phyloP scores from a whole-genome alignment of 192 early-diverging fungal genomes.

The Pilobolus umbonatus region DNA sequence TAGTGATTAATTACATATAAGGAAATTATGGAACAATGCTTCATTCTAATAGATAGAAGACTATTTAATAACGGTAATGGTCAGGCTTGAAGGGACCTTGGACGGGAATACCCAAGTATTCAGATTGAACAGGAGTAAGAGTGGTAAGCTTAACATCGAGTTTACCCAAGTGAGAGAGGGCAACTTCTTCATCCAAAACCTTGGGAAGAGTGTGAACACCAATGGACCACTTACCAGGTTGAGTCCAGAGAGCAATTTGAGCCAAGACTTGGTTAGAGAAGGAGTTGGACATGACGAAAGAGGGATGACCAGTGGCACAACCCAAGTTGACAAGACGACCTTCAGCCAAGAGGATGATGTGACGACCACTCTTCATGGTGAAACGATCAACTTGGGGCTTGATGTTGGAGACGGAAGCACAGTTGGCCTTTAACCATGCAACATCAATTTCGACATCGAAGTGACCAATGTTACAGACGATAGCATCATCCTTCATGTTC shows the following conservation, averaged over 20 bases:
- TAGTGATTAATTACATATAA: no score
- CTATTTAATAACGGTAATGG: constrained; percentile 88
- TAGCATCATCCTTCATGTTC: constrained; percentile 96
- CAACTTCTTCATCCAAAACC: constrained; percentile 99
- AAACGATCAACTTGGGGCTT: constrained; percentile 99
- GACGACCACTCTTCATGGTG: constrained; percentile 83
- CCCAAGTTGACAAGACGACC: constrained; percentile 99
- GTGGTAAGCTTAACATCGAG: constrained; percentile 93
- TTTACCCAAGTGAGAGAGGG: constrained; percentile 89
- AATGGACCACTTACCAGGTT: constrained; percentile 77
- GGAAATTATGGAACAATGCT: no score
- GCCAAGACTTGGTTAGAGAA: constrained; percentile 99
- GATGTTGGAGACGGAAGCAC: constrained; percentile 84
- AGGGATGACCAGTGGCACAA: constrained; percentile 98
- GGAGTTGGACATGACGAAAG: constrained; percentile 99
- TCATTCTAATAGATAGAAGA: no score
- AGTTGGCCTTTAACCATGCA: constrained; percentile 96
- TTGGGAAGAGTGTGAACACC: constrained; percentile 99
- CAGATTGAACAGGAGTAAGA: constrained; percentile 55
- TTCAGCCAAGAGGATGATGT: constrained; percentile 97
- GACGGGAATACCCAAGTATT: constrained; percentile 78
- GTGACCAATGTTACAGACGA: constrained; percentile 99
- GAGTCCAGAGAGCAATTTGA: constrained; percentile 98
- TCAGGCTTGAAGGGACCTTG: constrained; percentile 96
- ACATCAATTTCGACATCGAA: constrained; percentile 99